Conservation (phyloP, 768 basidiomycete species). For the Podaxis carcinomalis region DNA sequence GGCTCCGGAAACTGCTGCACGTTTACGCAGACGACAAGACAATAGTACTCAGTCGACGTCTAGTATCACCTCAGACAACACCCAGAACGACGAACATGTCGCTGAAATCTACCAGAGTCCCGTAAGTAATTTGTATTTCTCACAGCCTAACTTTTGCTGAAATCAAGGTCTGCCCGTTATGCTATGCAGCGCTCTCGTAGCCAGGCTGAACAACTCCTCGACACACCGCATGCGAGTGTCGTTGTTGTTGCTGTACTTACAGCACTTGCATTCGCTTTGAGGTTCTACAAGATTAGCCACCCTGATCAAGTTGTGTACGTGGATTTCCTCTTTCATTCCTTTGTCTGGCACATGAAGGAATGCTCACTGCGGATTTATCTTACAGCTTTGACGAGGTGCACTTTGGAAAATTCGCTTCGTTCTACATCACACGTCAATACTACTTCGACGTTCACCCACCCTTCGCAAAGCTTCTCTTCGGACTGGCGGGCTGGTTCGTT, state of each 20-base stretch:
- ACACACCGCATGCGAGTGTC: conserved; percentile 59
- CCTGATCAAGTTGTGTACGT: conserved; percentile 94
- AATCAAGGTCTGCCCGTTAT: neutral
- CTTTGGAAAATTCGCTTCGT: conserved; percentile 96
- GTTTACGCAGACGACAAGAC: conserved; percentile 12
- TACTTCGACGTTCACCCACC: conserved; percentile 99
- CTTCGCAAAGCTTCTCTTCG: conserved; percentile 92
- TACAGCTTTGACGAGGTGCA: conserved; percentile 95
- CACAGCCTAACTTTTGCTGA: neutral
- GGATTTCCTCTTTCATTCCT: neutral
- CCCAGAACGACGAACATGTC: conserved; percentile 51
- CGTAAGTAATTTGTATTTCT: conserved; percentile 26
- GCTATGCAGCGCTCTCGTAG: conserved; percentile 47
- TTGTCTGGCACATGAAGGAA: neutral
- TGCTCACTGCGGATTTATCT: neutral
- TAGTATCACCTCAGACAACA: conserved; percentile 23
- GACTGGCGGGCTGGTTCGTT: conserved; percentile 91
- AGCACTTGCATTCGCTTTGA: conserved; percentile 71
- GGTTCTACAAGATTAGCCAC: conserved; percentile 93
- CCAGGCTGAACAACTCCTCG: conserved; percentile 55
- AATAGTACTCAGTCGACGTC: conserved; percentile 15
- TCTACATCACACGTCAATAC: conserved; percentile 90
- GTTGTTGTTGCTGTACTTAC: conserved; percentile 64
- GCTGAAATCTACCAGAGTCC: conserved; percentile 45
- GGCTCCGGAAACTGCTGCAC: conserved; percentile 18